A percentile compares a stretch with the other conserved stretches of the same genome.
phyloP scores from a whole-genome alignment of 2,329 filamentous ascomycete genomes.

The Rhinocladiella similis region DNA sequence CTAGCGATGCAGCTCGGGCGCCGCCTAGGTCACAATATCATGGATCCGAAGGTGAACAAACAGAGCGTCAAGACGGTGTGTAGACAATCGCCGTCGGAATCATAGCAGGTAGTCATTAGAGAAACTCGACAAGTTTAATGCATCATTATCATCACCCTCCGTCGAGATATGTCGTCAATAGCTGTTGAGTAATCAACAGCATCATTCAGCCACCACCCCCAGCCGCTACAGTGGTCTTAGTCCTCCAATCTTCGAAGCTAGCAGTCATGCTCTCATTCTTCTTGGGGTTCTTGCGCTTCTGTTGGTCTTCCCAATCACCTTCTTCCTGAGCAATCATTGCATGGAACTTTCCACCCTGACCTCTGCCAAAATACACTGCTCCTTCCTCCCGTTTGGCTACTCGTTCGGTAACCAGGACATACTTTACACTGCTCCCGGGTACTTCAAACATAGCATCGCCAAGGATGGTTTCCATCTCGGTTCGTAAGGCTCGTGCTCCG shows the following conservation, averaged over 20 bases:
- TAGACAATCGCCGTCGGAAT: too few species aligned
- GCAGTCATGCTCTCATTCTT: conserved; percentile 27
- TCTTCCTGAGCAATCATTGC: conserved; percentile 53
- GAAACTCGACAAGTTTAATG: not conserved
- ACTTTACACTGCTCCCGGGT: conserved; percentile 65
- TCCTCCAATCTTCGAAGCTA: conserved; percentile 49
- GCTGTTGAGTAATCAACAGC: not conserved
- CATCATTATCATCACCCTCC: not conserved
- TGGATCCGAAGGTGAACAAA: too few species aligned
- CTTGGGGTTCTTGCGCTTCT: conserved; percentile 29
- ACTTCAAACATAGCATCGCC: conserved; percentile 81
- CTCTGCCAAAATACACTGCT: conserved; percentile 52
- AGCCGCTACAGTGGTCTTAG: conserved; percentile 36
- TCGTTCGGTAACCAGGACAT: conserved; percentile 71
- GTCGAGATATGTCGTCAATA: not conserved
- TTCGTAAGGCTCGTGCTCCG: conserved; percentile 75
- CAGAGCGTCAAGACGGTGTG: too few species aligned
- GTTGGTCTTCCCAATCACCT: conserved; percentile 49
- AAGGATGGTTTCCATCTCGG: conserved; percentile 76
- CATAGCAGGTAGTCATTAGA: too few species aligned
- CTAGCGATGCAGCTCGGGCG: too few species aligned
- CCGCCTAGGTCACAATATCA: too few species aligned
- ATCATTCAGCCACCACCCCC: conserved; percentile 28
- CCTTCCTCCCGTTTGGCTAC: conserved; percentile 64
- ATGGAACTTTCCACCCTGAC: conserved; percentile 53